phyloP scores from a whole-genome alignment of 2,329 filamentous ascomycete genomes.

The Trichophyton schoenleinii region DNA sequence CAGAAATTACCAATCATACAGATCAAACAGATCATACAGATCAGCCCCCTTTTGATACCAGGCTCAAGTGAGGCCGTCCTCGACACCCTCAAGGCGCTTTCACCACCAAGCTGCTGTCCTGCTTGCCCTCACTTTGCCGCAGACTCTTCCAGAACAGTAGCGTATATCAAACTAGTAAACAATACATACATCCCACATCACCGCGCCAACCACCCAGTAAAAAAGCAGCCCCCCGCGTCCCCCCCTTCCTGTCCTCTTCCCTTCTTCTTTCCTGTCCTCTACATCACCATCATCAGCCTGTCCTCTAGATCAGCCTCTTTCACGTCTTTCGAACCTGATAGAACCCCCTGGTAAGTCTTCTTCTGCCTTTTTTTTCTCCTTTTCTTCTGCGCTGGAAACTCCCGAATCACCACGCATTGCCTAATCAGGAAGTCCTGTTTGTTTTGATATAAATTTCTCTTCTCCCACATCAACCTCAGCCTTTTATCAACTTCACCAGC shows the following conservation, averaged over 20 bases:
- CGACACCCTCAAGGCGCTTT: neutral
- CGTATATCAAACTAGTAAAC: neutral
- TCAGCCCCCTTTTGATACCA: neutral
- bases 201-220: no score
- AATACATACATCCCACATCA: neutral
- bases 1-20: neutral
- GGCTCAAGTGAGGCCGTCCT: neutral
- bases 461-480: neutral
- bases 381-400: neutral
- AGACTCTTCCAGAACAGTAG: neutral
- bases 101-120: neutral
- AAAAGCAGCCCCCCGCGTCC: no score
- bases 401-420: neutral
- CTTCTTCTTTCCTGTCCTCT: no score
- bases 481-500: neutral
- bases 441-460: conserved; percentile 8
- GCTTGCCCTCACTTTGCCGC: neutral
- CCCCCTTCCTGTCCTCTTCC: no score
- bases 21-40: neutral
- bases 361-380: neutral
- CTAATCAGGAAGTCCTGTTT: neutral
- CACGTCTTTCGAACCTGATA: neutral
- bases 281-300: neutral
- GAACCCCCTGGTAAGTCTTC: neutral
- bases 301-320: neutral